A percentile compares a stretch with the other conserved stretches of the same genome.
Evolutionary conservation across 2,329 filamentous ascomycete genomes (phyloP).

Genomic region (Diaporthe amygdali): DNA sequence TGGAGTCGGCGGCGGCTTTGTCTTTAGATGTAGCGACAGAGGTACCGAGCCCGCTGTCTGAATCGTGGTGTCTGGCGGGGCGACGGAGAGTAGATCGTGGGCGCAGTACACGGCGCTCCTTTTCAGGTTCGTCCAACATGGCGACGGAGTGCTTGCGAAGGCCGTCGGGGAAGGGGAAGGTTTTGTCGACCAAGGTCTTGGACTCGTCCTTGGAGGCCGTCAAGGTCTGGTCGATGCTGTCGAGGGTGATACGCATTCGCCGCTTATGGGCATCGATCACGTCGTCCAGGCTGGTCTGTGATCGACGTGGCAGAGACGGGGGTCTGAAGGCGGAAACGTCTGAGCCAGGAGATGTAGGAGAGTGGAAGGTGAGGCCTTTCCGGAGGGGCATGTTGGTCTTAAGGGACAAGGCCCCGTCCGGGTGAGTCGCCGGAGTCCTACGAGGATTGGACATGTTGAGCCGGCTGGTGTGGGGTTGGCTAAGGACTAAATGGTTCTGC

Average conservation of each 20-base stretch:
- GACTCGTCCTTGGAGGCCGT: conserved; percentile 43
- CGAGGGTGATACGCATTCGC: conserved; percentile 70
- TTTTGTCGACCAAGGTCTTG: conserved; percentile 56
- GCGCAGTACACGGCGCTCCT: conserved; percentile 56
- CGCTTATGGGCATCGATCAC: conserved; percentile 72
- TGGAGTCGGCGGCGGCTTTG: conserved; percentile 49
- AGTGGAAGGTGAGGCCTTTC: conserved; percentile 74
- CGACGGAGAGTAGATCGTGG: conserved; percentile 56
- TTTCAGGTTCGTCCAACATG: conserved; percentile 48
- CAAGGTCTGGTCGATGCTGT: conserved; percentile 68
- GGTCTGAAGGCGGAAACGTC: conserved; percentile 49
- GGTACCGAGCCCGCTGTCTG: conserved; percentile 87
- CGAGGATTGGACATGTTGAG: conserved; percentile 44
- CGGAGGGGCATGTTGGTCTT: conserved; percentile 65
- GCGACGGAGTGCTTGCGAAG: conserved; percentile 62
- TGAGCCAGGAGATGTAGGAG: conserved; percentile 46
- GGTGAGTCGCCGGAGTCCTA: conserved; percentile 49
- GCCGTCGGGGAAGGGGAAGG: conserved; percentile 63
- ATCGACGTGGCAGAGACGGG: conserved; percentile 65
- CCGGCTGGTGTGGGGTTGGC: conserved; percentile 31
- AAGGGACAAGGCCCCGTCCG: conserved; percentile 49
- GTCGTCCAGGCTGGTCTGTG: conserved; percentile 74
- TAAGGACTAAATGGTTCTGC: conserved; percentile 24
- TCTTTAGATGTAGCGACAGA: conserved; percentile 71
- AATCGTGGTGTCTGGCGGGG: conserved; percentile 70